Conservation (phyloP, 2,329 filamentous ascomycete genomes). For the Epichloe scottii region DNA sequence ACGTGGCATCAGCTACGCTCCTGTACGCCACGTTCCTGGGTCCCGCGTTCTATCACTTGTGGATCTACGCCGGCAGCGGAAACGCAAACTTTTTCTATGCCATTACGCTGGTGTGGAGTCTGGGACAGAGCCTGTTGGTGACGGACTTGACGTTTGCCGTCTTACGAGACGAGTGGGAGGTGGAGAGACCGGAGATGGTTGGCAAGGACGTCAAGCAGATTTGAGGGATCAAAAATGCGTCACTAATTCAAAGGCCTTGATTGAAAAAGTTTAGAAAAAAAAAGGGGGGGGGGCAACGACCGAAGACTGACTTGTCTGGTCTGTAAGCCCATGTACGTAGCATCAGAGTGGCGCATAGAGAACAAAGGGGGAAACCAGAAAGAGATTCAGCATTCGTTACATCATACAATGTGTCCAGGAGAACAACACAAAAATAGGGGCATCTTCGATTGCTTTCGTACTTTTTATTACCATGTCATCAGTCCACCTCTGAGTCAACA, state of each 20-base stretch:
- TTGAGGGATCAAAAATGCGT: slow-evolving; percentile 26
- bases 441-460: slow-evolving; percentile 4
- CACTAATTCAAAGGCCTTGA: too few relatives aligned
- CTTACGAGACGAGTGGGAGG: slow-evolving; percentile 85
- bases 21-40: slow-evolving; percentile 82
- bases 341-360: background rate
- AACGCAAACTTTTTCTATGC: slow-evolving; percentile 99
- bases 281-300: too few relatives aligned
- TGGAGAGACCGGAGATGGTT: slow-evolving; percentile 77
- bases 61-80: slow-evolving; percentile 95
- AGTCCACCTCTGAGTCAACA: slow-evolving; percentile 25
- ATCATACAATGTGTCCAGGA: slow-evolving; percentile 1
- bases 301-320: background rate
- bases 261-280: background rate
- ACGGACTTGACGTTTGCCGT: slow-evolving; percentile 83
- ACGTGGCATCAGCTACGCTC: slow-evolving; percentile 69
- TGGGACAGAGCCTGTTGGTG: slow-evolving; percentile 76
- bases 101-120: slow-evolving; percentile 95
- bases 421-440: background rate
- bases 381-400: background rate
- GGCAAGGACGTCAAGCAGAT: slow-evolving; percentile 83
- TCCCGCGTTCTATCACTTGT: slow-evolving; percentile 90
- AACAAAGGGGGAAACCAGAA: background rate
- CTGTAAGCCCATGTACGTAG: background rate
- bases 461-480: background rate